Base-by-base conservation (phyloP, 1,284 basidiomycete species). In the Ustilago xerochloae region DNA sequence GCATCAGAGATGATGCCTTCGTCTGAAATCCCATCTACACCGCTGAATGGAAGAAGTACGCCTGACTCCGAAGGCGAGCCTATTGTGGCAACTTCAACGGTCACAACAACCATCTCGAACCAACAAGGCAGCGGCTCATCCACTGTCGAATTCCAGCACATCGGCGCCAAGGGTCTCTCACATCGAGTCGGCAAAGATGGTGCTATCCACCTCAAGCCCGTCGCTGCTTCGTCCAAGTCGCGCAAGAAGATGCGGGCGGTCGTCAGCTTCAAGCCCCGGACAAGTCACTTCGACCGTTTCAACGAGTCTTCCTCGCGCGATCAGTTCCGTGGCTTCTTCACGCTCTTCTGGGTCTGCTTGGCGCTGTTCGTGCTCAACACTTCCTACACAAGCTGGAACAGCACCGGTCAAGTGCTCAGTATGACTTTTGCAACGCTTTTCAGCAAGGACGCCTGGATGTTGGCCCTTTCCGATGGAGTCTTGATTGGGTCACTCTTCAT, bases 351-450 rank as follows among this genome's bases (percentile, higher is more conserved):
- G 82, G 79, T 84, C 51, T 74, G 69, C 26, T 50, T 83, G n/a
- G 70, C 71, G 18, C 61, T 82, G 33, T 65, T 77, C 24, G 80
- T 84, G 26, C 72, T 84, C 52, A 79, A 80, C 62, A 78, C 78
- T 7, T 79, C 74, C 18, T 77, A 79, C 55, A 72, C 62, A 18
- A 76, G 77, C 20, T 82, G 77, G 30, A 57, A 65, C 12, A 46
- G 58, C 26, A 91, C 89, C 33, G 94, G 94, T 26, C 89, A 90
- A 45, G 88, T 93, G 0, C 88, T 97, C 38, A 77, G 91, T 60
- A 87, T 93, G 68, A 89, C 87, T 12, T 97, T 99, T 80, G 93
- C 93, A 2, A 88, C 89, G 38, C 90, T 96, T 86, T 92, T 99
- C 85, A 94, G 93, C 0, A 88, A 90, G 63, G 93, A 99, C 83